Percentiles rank a stretch among this genome's conserved stretches.
Evolutionary conservation across 306 rosid genomes (phyloP).

Genomic region (Styphnolobium japonicum): DNA sequence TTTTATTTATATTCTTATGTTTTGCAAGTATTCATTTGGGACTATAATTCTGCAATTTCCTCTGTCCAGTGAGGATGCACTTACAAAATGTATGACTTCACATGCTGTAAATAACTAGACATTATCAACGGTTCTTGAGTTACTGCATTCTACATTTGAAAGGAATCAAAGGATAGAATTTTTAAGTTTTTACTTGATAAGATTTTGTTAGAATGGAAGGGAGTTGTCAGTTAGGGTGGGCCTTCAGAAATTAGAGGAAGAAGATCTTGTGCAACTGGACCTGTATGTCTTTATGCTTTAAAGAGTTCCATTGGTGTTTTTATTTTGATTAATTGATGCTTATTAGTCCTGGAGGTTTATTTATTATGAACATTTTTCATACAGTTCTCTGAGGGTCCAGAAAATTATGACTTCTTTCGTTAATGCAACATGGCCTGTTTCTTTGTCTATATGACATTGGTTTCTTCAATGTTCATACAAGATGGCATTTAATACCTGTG

Average conservation of each 20-base stretch:
- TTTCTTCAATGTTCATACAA: slow-evolving; percentile 1
- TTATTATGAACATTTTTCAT: no score
- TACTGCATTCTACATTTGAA: slow-evolving; percentile 13
- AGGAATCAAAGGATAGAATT: slow-evolving; percentile 23
- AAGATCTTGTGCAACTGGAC: slow-evolving; percentile 2
- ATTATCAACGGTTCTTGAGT: slow-evolving; percentile 21
- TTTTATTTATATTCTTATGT: slow-evolving; percentile 1
- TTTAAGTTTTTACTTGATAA: slow-evolving; percentile 10
- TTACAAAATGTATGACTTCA: slow-evolving; percentile 28
- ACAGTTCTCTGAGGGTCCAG: not conserved
- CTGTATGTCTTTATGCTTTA: not conserved
- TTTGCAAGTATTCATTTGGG: slow-evolving; percentile 10
- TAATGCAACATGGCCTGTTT: slow-evolving; percentile 24
- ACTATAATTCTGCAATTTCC: not conserved
- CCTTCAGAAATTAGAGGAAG: no score
- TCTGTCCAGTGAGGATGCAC: slow-evolving; percentile 15
- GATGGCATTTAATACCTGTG: slow-evolving; percentile 7
- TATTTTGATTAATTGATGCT: not conserved
- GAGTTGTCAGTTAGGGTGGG: no score
- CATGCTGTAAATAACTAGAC: slow-evolving; percentile 48
- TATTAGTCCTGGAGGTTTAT: no score
- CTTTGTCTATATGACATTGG: slow-evolving; percentile 10
- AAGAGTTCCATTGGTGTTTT: not conserved
- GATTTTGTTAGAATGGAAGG: slow-evolving; percentile 3
- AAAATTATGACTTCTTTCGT: slow-evolving; percentile 1